These are phyloP conservation scores for Xylaria sp. DNA, from an alignment of 2,329 filamentous ascomycete genomes.

Conservation along the genomic window DNA sequence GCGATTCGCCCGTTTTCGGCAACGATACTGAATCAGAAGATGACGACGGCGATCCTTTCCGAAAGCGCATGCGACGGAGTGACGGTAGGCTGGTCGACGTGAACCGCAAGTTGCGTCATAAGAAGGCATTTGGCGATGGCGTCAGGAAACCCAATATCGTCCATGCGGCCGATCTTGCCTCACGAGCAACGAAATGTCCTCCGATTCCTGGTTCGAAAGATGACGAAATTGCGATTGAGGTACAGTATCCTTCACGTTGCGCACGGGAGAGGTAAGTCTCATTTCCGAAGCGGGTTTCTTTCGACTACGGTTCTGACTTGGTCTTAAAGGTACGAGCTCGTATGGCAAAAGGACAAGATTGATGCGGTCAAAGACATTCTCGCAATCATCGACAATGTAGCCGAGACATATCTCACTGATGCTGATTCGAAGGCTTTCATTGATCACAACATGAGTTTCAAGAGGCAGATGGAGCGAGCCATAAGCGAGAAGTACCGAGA, in stretches of 20 bases:
- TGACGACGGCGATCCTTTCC: slow-evolving; percentile 63
- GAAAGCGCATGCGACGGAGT: slow-evolving; percentile 59
- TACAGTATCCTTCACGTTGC: slow-evolving; percentile 86
- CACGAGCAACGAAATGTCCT: slow-evolving; percentile 60
- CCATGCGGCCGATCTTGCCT: slow-evolving; percentile 68
- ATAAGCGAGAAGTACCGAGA: slow-evolving; percentile 72
- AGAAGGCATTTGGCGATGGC: slow-evolving; percentile 57
- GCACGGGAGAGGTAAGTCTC: slow-evolving; percentile 70
- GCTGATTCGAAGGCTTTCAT: slow-evolving; percentile 74
- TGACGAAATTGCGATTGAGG: slow-evolving; percentile 68
- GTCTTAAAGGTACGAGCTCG: slow-evolving; percentile 71
- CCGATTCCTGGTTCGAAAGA: slow-evolving; percentile 60
- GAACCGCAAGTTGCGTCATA: slow-evolving; percentile 58
- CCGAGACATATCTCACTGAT: slow-evolving; percentile 80
- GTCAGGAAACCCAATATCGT: slow-evolving; percentile 60
- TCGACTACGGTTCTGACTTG: slow-evolving; percentile 28
- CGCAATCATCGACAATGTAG: slow-evolving; percentile 73
- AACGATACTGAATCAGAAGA: slow-evolving; percentile 61
- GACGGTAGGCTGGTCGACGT: slow-evolving; percentile 57
- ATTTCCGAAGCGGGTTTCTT: slow-evolving; percentile 29
- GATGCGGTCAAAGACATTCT: slow-evolving; percentile 80
- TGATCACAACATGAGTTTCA: slow-evolving; percentile 77
- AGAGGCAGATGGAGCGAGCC: slow-evolving; percentile 80
- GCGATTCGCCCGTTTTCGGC: slow-evolving; percentile 59
- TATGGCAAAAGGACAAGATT: slow-evolving; percentile 81